These are phyloP conservation scores for Cladosporium austrohemisphaericum DNA, from an alignment of 2,329 filamentous ascomycete species.

Conservation along the genomic window DNA sequence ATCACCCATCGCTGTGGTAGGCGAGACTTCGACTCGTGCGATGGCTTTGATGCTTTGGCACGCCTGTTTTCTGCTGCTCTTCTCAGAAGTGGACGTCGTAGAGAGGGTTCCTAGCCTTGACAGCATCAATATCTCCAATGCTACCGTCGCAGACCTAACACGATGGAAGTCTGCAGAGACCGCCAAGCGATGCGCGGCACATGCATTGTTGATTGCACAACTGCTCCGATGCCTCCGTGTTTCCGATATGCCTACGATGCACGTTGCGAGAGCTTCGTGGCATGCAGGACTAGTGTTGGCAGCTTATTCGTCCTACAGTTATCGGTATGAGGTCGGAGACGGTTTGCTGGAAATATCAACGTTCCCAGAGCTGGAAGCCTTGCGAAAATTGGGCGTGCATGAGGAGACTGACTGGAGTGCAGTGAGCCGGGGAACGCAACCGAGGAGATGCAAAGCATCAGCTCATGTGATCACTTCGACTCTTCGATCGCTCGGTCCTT, in stretches of 20 bases:
- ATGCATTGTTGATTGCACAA: neutral
- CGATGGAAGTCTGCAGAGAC: neutral
- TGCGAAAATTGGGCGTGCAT: too few species aligned
- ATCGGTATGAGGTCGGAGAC: too few species aligned
- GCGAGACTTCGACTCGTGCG: neutral
- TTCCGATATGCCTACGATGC: neutral
- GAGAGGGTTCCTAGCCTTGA: conserved; percentile 3
- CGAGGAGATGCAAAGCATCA: neutral
- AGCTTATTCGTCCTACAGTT: neutral
- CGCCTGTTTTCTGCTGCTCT: conserved; percentile 13
- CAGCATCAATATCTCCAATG: neutral
- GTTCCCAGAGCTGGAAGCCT: too few species aligned
- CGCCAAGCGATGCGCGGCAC: neutral
- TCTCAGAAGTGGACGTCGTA: conserved; percentile 10
- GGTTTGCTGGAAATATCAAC: too few species aligned
- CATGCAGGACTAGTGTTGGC: neutral
- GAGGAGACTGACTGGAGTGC: too few species aligned
- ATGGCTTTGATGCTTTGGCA: conserved; percentile 14
- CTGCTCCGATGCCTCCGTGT: neutral
- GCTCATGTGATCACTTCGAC: neutral
- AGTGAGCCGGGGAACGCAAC: too few species aligned
- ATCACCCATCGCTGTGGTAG: too few species aligned
- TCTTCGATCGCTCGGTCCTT: neutral
- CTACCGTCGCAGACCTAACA: neutral
- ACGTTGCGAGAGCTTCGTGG: neutral